Evolutionary conservation across 2,329 filamentous ascomycete species (phyloP).

Genomic region (Periconia sp.): DNA sequence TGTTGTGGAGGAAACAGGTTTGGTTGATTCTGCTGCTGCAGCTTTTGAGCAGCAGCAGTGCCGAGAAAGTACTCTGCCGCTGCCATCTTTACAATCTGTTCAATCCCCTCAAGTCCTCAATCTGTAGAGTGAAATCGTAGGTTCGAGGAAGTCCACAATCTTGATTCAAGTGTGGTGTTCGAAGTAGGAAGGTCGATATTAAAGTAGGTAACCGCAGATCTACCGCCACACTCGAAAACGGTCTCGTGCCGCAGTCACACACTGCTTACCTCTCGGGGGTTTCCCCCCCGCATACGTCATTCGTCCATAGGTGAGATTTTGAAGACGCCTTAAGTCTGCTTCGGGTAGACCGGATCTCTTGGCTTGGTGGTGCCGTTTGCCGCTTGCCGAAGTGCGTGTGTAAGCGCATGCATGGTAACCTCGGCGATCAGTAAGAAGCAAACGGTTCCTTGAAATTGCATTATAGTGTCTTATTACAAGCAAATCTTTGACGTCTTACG

Average conservation of each 20-base stretch:
- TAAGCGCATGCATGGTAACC: slow-evolving; percentile 16
- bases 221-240: slow-evolving; percentile 22
- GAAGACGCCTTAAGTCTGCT: slow-evolving; percentile 19
- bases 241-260: slow-evolving; percentile 36
- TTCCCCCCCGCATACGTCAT: slow-evolving; percentile 33
- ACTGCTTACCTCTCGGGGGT: too few species aligned
- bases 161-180: neutral
- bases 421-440: too few species aligned
- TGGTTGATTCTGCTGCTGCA: slow-evolving; percentile 23
- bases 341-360: slow-evolving; percentile 30
- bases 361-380: slow-evolving; percentile 21
- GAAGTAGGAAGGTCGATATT: slow-evolving; percentile 4
- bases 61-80: slow-evolving; percentile 42
- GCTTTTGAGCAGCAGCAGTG: slow-evolving; percentile 26
- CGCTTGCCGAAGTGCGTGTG: slow-evolving; percentile 8
- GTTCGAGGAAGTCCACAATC: neutral
- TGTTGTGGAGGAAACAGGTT: slow-evolving; percentile 18
- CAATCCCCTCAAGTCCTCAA: neutral
- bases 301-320: slow-evolving; percentile 18
- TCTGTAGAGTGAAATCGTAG: neutral
- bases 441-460: too few species aligned
- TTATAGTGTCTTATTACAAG: too few species aligned
- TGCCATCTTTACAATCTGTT: slow-evolving; percentile 30
- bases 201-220: slow-evolving; percentile 11
- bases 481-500: too few species aligned